Evolutionary conservation across 371 early-diverging fungal species (phyloP), one percentile per base, ranked within the genome.

Genomic region (Chytridium lagenaria): DNA sequence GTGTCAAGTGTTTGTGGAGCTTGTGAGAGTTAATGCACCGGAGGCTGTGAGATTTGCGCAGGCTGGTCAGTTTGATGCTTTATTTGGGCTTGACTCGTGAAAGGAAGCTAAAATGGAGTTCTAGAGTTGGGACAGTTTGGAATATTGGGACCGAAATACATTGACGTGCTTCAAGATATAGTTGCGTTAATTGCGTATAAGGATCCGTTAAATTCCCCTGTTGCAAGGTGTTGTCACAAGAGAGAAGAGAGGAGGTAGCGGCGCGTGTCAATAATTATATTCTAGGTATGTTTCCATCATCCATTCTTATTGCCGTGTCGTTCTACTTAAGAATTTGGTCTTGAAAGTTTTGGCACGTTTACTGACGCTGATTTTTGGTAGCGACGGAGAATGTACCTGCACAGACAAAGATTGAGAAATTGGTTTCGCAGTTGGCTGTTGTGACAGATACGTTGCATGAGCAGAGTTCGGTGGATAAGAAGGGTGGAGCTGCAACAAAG

Each of bases 1-100:
- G 33, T 79, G 81, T 50, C 85, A 85, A 77, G 71, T 69, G 70
- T 85, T 85, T 74, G 78, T 85, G 19, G 85, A 85, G 75, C 61
- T 55, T 30, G 78, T 80, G 16, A 67, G 79, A n/a, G 55, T 16
- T 10, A 70, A 75, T 28, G 74, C 81, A 1, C 16, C 73, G 28
- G 79, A 82, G 34, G 85, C 85, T 1, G 55, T 85, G 50, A 31
- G 61, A 61, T 85, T 78, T 75, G 85, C 81, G 0, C 81, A 83
- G 68, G 59, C 68, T 70, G 81, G 81, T 80, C 67, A 50, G 70
- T 30, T 39, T 19, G 23, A 30, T 22, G 31, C 15, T 34, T 67
- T 70, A 28, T 59, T 57, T 73, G 22, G 38, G n/a, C n/a, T n/a
- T 26, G 50, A 31, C 12, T 34, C n/a, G 5, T n/a, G 19, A 51